Evolutionary conservation across 257 asterid species (phyloP), one percentile per base, ranked within the genome.

Genomic region (Mitragyna speciosa): DNA sequence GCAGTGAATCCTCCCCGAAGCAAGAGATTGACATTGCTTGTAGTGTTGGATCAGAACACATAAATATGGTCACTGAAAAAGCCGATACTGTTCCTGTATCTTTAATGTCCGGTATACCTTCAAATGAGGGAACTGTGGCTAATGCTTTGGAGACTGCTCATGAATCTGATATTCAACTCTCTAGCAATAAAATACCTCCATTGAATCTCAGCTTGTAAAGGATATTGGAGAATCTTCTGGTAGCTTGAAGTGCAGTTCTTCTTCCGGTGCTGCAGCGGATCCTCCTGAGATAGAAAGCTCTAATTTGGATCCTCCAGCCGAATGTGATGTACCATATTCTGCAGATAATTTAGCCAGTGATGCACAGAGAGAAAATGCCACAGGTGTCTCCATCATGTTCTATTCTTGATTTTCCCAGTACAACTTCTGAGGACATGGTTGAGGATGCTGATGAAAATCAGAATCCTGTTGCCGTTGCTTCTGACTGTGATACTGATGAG

Each of bases 1-100:
- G 79, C 71, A 70, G n/a, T 43, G 89, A 83, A 76, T 87, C 89
- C 71, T 78, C 83, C 54, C 56, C 47, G 31, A 82, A 75, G 86
- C 85, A 75, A 14, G 80, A 87, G 22, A 68, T 59, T 33, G 66
- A 79, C 80, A 59, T 43, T 72, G 75, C 54, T 30, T 75, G 70
- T 70, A 75, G 76, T 72, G 77, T 82, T 80, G 85, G 51, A 72
- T 76, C 80, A 31, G 84, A 67, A 51, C 81, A 67, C 31, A 76
- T 41, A 39, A 39, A 39, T 71, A 80, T 71, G 76, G 76, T 30
- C 8, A 15, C 45, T 8, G 83, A 85, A 45, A 84, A 84, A 75
- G 82, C 49, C 45, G 86, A 79, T 70, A 76, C 73, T 19, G 7
- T 49, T 78, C 76, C 66, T 59, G 64, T 45, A 17, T 75, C 83